Conservation (phyloP, 2,329 filamentous ascomycete genomes). For the Fusarium sp. region DNA sequence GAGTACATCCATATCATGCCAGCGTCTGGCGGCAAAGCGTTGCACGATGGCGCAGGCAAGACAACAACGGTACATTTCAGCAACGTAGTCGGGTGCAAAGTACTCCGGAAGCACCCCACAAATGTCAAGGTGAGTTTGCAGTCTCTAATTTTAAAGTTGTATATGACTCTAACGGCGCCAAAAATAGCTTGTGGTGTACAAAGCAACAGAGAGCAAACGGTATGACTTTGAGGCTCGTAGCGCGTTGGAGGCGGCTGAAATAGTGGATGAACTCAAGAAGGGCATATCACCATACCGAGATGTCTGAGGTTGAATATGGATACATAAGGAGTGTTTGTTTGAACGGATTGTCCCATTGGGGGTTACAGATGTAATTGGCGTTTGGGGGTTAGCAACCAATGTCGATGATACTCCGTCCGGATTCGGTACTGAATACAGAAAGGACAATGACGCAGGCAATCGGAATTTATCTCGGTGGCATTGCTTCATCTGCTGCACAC, state of each 20-base stretch:
- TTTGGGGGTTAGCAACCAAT: slow-evolving; percentile 8
- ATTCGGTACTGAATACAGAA: slow-evolving; percentile 1
- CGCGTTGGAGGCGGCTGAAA: slow-evolving; percentile 80
- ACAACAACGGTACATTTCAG: slow-evolving; percentile 87
- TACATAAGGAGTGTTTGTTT: not conserved
- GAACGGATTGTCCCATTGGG: slow-evolving; percentile 11
- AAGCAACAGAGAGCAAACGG: slow-evolving; percentile 81
- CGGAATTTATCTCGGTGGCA: slow-evolving; percentile 3
- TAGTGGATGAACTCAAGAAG: slow-evolving; percentile 84
- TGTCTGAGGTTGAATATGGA: slow-evolving; percentile 47
- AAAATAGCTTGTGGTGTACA: slow-evolving; percentile 77
- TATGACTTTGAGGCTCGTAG: slow-evolving; percentile 89
- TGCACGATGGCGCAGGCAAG: slow-evolving; percentile 76
- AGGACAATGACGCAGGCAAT: slow-evolving; percentile 7
- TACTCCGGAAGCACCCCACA: slow-evolving; percentile 83
- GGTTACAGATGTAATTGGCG: slow-evolving; percentile 6
- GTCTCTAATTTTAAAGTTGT: not conserved
- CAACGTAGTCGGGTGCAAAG: slow-evolving; percentile 86
- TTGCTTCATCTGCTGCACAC: not conserved
- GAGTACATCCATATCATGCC: slow-evolving; percentile 92
- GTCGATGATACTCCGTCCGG: not conserved
- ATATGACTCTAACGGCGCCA: slow-evolving; percentile 29
- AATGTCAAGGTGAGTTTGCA: slow-evolving; percentile 77
- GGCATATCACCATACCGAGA: slow-evolving; percentile 78
- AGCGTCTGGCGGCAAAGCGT: slow-evolving; percentile 74